Evolutionary conservation across 805 yeast genomes (phyloP).

Genomic region (Candida ipomoeae): DNA sequence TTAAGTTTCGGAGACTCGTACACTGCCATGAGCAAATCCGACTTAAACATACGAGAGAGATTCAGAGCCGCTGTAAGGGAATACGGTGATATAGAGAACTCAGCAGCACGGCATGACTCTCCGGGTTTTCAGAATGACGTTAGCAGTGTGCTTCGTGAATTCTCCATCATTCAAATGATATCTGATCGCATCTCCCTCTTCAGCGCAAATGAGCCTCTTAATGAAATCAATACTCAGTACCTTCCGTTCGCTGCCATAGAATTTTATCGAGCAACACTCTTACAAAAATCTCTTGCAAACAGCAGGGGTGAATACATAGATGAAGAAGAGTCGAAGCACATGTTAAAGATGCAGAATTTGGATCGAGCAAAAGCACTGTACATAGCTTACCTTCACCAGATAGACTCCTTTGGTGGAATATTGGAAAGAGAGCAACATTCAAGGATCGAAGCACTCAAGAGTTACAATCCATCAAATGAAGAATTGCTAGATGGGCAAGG

Average conservation of each 20-base stretch:
- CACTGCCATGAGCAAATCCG: background rate
- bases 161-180: constrained; percentile 41
- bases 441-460: constrained; percentile 39
- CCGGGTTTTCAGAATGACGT: constrained; percentile 37
- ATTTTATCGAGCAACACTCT: constrained; percentile 47
- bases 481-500: constrained; percentile 23
- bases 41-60: constrained; percentile 13
- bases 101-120: constrained; percentile 38
- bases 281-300: constrained; percentile 14
- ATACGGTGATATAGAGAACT: constrained; percentile 7
- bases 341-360: constrained; percentile 25
- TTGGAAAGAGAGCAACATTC: constrained; percentile 34
- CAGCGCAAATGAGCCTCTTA: constrained; percentile 66
- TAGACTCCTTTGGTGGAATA: constrained; percentile 22
- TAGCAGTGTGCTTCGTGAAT: constrained; percentile 33
- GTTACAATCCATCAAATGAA: constrained; percentile 39
- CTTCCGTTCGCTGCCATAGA: constrained; percentile 57
- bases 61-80: constrained; percentile 4
- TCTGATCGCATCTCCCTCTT: constrained; percentile 54
- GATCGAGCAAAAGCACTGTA: constrained; percentile 36
- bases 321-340: constrained; percentile 3
- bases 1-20: background rate
- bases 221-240: constrained; percentile 63
- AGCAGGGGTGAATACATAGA: constrained; percentile 16
- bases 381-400: constrained; percentile 27